Conservation (phyloP, 352 stramenopile species). For the Globisporangium perplexum region DNA sequence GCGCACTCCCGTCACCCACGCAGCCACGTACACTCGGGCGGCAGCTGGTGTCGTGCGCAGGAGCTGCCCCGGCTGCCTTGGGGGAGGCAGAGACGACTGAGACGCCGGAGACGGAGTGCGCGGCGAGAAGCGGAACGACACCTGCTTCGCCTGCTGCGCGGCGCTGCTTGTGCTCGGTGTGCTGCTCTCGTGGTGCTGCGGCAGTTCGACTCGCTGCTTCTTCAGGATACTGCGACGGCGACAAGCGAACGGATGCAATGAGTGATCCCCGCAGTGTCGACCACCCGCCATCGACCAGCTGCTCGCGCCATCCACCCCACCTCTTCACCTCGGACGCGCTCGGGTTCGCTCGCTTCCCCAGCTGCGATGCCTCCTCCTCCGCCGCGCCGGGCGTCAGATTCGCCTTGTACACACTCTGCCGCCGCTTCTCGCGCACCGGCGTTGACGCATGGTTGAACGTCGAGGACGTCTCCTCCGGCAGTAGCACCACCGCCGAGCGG, state of each 20-base stretch:
- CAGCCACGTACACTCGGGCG: constrained; percentile 31
- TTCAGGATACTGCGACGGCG: constrained; percentile 51
- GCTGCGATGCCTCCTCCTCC: neutral
- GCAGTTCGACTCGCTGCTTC: constrained; percentile 31
- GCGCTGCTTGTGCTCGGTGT: constrained; percentile 3
- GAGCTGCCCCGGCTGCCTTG: constrained; percentile 20
- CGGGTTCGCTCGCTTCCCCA: constrained; percentile 8
- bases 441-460: constrained; percentile 15
- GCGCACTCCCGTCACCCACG: no score
- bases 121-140: constrained; percentile 49
- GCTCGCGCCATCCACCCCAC: constrained; percentile 5
- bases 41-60: constrained; percentile 21
- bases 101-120: constrained; percentile 4
- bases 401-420: constrained; percentile 15
- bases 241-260: constrained; percentile 2
- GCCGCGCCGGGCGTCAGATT: neutral
- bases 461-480: constrained; percentile 20
- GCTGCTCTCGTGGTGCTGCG: neutral
- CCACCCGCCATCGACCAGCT: neutral
- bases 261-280: constrained; percentile 4
- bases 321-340: constrained; percentile 15
- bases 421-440: constrained; percentile 20
- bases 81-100: constrained; percentile 6
- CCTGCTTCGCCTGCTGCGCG: constrained; percentile 37
- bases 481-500: constrained; percentile 23